Evolutionary conservation across 805 yeast genomes (phyloP).

Genomic region (Wickerhamiella cacticola): DNA sequence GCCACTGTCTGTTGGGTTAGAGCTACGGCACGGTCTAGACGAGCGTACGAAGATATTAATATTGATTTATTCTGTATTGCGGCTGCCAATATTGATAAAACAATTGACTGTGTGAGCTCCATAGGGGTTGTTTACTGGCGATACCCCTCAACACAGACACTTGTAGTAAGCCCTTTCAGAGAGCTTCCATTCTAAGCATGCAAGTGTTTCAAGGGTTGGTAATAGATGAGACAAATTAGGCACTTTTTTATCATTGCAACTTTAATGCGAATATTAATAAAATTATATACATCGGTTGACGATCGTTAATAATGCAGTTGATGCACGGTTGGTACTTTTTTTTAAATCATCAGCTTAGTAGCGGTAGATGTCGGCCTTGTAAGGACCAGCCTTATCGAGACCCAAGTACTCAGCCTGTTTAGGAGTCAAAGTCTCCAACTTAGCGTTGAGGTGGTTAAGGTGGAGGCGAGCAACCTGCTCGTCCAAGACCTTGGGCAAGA

Average conservation of each 20-base stretch:
- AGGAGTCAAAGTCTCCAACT: slow-evolving; percentile 59
- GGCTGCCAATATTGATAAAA: slow-evolving; percentile 3
- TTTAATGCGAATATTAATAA: not conserved
- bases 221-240: too few relatives aligned
- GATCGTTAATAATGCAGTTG: slow-evolving; percentile 23
- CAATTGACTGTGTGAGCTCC: not conserved
- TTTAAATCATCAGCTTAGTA: slow-evolving; percentile 42
- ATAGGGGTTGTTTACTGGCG: too few relatives aligned
- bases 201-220: too few relatives aligned
- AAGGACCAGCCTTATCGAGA: slow-evolving; percentile 87
- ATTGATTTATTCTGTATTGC: not conserved
- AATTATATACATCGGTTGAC: slow-evolving; percentile 13
- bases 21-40: not conserved
- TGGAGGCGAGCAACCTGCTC: slow-evolving; percentile 98
- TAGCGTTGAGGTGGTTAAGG: slow-evolving; percentile 86
- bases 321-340: slow-evolving; percentile 17
- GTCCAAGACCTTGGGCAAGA: slow-evolving; percentile 94
- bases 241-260: too few relatives aligned
- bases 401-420: slow-evolving; percentile 92
- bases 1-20: slow-evolving; percentile 1
- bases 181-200: too few relatives aligned
- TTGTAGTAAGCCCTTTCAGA: too few relatives aligned
- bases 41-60: not conserved
- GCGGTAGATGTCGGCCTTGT: slow-evolving; percentile 96
- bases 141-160: too few relatives aligned